Conservation (phyloP, 768 basidiomycete genomes). For the Panellus pusillus region DNA sequence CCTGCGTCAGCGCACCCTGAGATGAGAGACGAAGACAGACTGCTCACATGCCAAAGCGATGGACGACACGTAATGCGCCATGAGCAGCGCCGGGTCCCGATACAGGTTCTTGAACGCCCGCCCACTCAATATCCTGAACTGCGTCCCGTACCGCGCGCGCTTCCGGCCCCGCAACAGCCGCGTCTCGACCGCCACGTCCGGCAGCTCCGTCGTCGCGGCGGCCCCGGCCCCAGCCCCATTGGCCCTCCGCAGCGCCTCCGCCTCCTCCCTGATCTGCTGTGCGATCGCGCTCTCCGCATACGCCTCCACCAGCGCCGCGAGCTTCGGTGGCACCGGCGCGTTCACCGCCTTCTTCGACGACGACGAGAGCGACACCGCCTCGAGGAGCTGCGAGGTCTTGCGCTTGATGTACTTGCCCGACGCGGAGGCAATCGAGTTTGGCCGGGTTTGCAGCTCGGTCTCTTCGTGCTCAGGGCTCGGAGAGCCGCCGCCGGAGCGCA, state of each 20-base stretch:
- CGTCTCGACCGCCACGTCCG: conserved; percentile 71
- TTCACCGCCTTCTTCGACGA: conserved; percentile 25
- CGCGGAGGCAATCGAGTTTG: conserved; percentile 41
- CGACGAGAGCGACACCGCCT: conserved; percentile 46
- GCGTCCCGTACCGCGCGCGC: conserved; percentile 84
- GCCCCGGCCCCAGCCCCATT: conserved; percentile 28
- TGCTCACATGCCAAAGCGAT: conserved; percentile 79
- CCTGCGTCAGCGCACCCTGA: neutral
- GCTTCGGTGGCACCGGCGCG: conserved; percentile 50
- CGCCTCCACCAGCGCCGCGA: conserved; percentile 70
- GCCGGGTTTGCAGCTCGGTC: conserved; percentile 53
- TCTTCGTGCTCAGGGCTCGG: conserved; percentile 38
- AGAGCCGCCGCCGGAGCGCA: conserved; percentile 40
- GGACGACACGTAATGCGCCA: conserved; percentile 86
- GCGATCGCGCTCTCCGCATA: conserved; percentile 72
- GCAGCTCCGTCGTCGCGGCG: conserved; percentile 44
- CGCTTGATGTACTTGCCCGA: conserved; percentile 58
- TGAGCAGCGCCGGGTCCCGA: conserved; percentile 87
- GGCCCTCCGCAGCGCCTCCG: conserved; percentile 45
- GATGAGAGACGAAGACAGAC: neutral
- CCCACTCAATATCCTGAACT: conserved; percentile 93
- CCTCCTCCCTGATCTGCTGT: conserved; percentile 59
- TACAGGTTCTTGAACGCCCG: conserved; percentile 98
- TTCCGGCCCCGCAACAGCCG: conserved; percentile 67
- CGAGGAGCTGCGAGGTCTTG: conserved; percentile 74